These are phyloP conservation scores for Chionographis japonica DNA, from an alignment of 106 monocot genomes.

Conservation along the genomic window DNA sequence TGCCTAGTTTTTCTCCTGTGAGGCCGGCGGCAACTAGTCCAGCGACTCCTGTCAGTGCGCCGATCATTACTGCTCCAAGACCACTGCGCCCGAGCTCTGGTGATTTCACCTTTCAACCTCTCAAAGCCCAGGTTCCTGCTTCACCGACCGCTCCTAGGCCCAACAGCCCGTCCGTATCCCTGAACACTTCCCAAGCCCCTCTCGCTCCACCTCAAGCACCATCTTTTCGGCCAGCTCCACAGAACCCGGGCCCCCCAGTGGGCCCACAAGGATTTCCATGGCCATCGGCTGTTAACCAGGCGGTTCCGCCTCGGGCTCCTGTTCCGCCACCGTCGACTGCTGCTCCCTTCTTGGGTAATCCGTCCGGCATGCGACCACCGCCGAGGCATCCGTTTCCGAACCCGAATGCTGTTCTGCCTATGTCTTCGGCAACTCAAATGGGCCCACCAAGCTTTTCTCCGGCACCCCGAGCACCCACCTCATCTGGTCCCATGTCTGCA, in stretches of 20 bases:
- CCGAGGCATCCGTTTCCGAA: conserved; percentile 25
- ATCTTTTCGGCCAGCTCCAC: conserved; percentile 45
- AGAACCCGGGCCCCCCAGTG: conserved; percentile 16
- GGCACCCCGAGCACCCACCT: conserved; percentile 11
- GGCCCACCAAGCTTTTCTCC: conserved; percentile 19
- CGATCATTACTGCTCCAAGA: conserved; percentile 21
- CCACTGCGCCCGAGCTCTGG: conserved; percentile 41
- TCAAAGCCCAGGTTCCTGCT: conserved; percentile 26
- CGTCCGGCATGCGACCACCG: not conserved
- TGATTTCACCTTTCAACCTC: conserved; percentile 82
- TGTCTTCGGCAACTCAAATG: conserved; percentile 13
- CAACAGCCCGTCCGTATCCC: conserved; percentile 1
- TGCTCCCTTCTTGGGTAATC: conserved; percentile 7
- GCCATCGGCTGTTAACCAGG: conserved; percentile 5
- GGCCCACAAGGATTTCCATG: conserved; percentile 9
- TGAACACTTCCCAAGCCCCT: conserved; percentile 6
- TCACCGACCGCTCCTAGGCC: conserved; percentile 16
- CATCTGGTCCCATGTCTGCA: not conserved
- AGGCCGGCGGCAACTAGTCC: conserved; percentile 10
- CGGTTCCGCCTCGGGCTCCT: not conserved
- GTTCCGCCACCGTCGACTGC: conserved; percentile 6
- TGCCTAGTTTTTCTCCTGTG: conserved; percentile 19
- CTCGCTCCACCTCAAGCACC: conserved; percentile 26
- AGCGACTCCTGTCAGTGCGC: conserved; percentile 3
- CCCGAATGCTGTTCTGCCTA: conserved; percentile 5